These are phyloP conservation scores for Suillus sp. DNA, from an alignment of 768 basidiomycete species.

Conservation along the genomic window DNA sequence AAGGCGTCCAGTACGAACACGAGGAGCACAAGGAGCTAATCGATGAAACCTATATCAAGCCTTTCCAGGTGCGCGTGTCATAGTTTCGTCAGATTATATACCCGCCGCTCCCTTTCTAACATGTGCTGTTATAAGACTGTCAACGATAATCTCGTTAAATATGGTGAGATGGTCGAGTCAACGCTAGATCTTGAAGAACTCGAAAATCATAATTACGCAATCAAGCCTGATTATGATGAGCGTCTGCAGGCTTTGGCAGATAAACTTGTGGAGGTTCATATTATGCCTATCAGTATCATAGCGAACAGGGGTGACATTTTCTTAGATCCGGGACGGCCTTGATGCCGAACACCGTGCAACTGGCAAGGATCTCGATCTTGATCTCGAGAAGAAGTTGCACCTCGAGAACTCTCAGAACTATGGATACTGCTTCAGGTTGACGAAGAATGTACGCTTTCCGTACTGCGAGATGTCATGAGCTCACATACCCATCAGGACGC, in stretches of 20 bases:
- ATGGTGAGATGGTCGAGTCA: slow-evolving; percentile 92
- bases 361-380: slow-evolving; percentile 72
- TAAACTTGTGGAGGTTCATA: slow-evolving; percentile 57
- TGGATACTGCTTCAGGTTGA: slow-evolving; percentile 91
- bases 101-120: neutral
- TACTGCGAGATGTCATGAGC: neutral
- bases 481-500: slow-evolving; percentile 64
- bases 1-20: slow-evolving; percentile 47
- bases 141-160: slow-evolving; percentile 66
- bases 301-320: neutral
- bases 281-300: neutral
- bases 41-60: slow-evolving; percentile 63
- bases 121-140: slow-evolving; percentile 50
- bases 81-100: neutral
- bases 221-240: slow-evolving; percentile 89
- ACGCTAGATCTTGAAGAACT: slow-evolving; percentile 91
- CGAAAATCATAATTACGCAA: slow-evolving; percentile 83
- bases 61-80: slow-evolving; percentile 53
- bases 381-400: slow-evolving; percentile 94
- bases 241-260: slow-evolving; percentile 67
- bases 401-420: slow-evolving; percentile 88
- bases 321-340: slow-evolving; percentile 70
- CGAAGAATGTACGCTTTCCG: slow-evolving; percentile 66
- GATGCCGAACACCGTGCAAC: slow-evolving; percentile 78
- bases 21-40: slow-evolving; percentile 57